Base-by-base conservation (phyloP, 1,284 basidiomycete species). In the Peniophora sp. region DNA sequence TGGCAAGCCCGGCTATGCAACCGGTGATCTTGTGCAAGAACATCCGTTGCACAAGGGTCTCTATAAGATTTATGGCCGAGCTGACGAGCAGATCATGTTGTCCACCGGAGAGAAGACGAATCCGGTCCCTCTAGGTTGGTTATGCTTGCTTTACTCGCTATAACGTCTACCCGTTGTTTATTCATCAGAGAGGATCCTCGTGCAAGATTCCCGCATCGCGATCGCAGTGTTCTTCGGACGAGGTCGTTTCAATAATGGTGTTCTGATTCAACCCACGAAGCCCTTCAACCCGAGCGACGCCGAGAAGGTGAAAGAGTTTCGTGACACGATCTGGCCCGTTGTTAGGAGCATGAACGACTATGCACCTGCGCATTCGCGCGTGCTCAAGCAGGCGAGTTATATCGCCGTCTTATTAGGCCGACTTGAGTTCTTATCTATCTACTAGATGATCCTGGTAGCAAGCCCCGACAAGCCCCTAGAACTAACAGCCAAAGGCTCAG, bases 221-320 rank as follows among this genome's bases (percentile, higher is more conserved):
- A 45, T 53, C 10, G 63, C 65, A 9, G 49, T 72, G 25, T 64
- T 74, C 53, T 74, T 73, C 53, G 73, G 73, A 11, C 62, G 69
- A 2, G 70, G 64, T 35, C 60, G 65, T 41, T 65, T 66, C 49
- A 65, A 69, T 34, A 64, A 63, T 17, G 71, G 72, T 2, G 52
- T 72, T 23, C 57, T 72, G 16, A 61, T 74, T 22, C 61, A 72
- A 25, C 67, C 70, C 1, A 53, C 56, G 34, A 52, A 51, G 45
- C 55, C 53, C 19, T 60, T 69, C 22, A 64, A 70, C 50, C 57
- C 61, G 12, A 36, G 44, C 2, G 61, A 66, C 35, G 36, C 49
- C 6, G 23, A 48, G 12, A 57, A 60, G 48, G 55, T 67, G 1
- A 56, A 52, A 3, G 51, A 55, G 8, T 68, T 66, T 53, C 54